These are phyloP conservation scores for Cyclotella distinguenda DNA, from an alignment of 108 stramenopile species.

Conservation along the genomic window DNA sequence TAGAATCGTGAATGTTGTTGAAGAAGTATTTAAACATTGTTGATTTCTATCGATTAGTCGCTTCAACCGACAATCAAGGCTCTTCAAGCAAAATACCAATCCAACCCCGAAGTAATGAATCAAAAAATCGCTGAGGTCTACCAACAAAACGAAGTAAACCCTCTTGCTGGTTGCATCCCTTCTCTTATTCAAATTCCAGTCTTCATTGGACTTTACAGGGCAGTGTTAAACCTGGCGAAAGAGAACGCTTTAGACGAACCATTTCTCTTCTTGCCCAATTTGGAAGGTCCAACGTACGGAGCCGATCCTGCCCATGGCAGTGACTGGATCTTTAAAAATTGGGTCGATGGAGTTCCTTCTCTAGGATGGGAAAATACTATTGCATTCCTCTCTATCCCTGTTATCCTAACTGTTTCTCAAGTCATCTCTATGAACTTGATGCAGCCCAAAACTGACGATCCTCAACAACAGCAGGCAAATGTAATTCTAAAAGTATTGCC, in stretches of 20 bases:
- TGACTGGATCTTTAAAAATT: slow-evolving; percentile 85
- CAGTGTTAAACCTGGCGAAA: slow-evolving; percentile 88
- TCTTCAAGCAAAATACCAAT: slow-evolving; percentile 91
- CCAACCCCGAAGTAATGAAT: slow-evolving; percentile 94
- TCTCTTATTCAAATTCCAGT: slow-evolving; percentile 93
- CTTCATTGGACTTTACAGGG: slow-evolving; percentile 95
- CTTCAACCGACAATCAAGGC: slow-evolving; percentile 89
- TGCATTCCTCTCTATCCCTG: slow-evolving; percentile 80
- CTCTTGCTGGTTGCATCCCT: slow-evolving; percentile 93
- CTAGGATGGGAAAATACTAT: slow-evolving; percentile 94
- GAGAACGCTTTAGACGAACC: slow-evolving; percentile 89
- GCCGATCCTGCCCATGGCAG: slow-evolving; percentile 89
- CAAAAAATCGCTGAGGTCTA: slow-evolving; percentile 94
- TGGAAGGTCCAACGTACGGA: slow-evolving; percentile 95
- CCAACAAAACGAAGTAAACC: slow-evolving; percentile 90
- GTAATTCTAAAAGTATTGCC: slow-evolving; percentile 90
- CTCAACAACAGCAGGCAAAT: slow-evolving; percentile 63
- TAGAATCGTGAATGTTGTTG: background rate
- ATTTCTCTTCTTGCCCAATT: slow-evolving; percentile 93
- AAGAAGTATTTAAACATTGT: background rate
- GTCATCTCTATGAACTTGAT: slow-evolving; percentile 86
- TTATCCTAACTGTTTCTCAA: slow-evolving; percentile 90
- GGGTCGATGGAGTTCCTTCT: slow-evolving; percentile 77
- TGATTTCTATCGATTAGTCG: slow-evolving; percentile 36
- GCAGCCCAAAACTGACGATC: slow-evolving; percentile 69